Conservation (phyloP, 352 stramenopile genomes). For the Pythium apleroticum region DNA sequence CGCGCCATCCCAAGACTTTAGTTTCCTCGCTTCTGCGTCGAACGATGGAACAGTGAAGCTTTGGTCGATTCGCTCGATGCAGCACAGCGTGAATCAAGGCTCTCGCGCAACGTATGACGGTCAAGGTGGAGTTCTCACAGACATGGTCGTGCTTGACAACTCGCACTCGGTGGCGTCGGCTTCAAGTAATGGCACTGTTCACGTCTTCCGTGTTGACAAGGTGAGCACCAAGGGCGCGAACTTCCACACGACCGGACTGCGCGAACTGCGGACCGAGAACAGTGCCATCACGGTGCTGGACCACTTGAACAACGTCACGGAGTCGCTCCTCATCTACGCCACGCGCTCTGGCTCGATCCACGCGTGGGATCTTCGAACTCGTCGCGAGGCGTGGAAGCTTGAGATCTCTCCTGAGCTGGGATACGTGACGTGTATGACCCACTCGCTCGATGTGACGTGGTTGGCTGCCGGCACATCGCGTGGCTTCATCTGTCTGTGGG, state of each 20-base stretch:
- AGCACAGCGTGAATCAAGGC: constrained; percentile 92
- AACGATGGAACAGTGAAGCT: constrained; percentile 96
- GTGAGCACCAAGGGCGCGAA: constrained; percentile 67
- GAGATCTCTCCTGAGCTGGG: constrained; percentile 93
- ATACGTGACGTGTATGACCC: constrained; percentile 94
- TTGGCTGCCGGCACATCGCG: constrained; percentile 92
- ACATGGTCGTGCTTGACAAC: constrained; percentile 96
- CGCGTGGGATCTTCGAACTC: constrained; percentile 92
- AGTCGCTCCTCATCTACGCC: constrained; percentile 93
- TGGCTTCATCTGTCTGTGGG: constrained; percentile 96
- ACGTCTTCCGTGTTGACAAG: constrained; percentile 97
- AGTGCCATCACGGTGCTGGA: constrained; percentile 95
- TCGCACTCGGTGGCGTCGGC: constrained; percentile 94
- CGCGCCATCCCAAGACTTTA: constrained; percentile 93
- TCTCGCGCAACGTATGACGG: constrained; percentile 93
- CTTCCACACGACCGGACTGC: constrained; percentile 66
- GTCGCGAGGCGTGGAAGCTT: constrained; percentile 91
- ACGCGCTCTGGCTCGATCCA: constrained; percentile 90
- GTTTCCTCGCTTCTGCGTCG: constrained; percentile 95
- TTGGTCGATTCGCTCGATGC: constrained; percentile 92
- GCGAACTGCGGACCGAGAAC: constrained; percentile 76
- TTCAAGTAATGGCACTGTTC: constrained; percentile 88
- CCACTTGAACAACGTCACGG: constrained; percentile 95
- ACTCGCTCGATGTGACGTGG: constrained; percentile 95
- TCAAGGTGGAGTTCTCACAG: constrained; percentile 89